Conservation (phyloP, 2,329 filamentous ascomycete genomes). For the Chrysoporthe austroafricana region DNA sequence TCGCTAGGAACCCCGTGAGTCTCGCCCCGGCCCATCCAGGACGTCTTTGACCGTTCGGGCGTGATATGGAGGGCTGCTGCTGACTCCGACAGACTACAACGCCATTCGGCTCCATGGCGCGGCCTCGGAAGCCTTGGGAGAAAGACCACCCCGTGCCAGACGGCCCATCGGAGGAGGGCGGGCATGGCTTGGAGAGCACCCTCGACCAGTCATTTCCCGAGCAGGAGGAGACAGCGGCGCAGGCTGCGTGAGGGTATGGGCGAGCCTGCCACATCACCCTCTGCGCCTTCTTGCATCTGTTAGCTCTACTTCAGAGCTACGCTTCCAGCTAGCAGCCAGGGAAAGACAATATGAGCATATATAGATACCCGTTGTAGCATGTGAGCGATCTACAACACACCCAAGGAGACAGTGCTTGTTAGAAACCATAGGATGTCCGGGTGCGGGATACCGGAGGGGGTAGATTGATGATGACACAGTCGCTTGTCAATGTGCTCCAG, state of each 20-base stretch:
- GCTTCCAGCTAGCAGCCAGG: background rate
- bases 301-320: background rate
- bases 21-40: background rate
- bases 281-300: background rate
- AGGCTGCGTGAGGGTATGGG: background rate
- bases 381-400: background rate
- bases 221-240: constrained; percentile 28
- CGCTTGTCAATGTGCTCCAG: too few species aligned
- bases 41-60: background rate
- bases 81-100: constrained; percentile 45
- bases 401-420: background rate
- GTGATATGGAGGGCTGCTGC: background rate
- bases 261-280: too few species aligned
- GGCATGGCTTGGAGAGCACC: constrained; percentile 4
- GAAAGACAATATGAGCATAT: background rate
- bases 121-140: constrained; percentile 77
- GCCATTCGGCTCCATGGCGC: constrained; percentile 51
- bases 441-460: too few species aligned
- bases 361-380: too few species aligned
- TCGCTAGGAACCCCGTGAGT: constrained; percentile 71
- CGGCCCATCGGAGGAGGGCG: constrained; percentile 10
- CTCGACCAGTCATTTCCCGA: constrained; percentile 37
- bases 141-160: constrained; percentile 45
- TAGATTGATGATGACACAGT: too few species aligned
- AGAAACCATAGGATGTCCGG: too few species aligned